Conservation (phyloP, 306 rosid genomes). For the Trifolium repens region DNA sequence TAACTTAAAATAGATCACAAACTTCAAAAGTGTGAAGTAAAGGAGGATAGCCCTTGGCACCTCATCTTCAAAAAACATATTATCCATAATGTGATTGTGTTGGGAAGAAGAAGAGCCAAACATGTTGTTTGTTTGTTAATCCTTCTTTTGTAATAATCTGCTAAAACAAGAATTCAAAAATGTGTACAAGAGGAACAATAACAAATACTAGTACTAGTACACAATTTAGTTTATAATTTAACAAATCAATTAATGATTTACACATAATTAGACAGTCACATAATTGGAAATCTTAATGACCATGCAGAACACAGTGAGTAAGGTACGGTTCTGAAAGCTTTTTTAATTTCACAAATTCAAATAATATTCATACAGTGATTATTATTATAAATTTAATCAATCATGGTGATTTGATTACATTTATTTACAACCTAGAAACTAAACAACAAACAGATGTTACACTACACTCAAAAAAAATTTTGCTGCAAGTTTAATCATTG, state of each 20-base stretch:
- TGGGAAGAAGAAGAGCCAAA: not conserved
- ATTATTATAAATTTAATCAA: not conserved
- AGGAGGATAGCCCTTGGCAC: not conserved
- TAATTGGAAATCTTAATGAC: constrained; percentile 3
- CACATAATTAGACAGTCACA: not conserved
- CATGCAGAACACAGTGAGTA: not conserved
- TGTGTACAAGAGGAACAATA: not conserved
- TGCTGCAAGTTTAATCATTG: not conserved
- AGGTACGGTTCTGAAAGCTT: not conserved
- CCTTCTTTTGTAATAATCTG: constrained; percentile 40
- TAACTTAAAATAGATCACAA: too few species aligned
- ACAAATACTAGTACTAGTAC: not conserved
- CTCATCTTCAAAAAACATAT: not conserved
- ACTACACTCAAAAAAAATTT: too few species aligned
- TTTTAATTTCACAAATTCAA: not conserved
- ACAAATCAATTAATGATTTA: not conserved
- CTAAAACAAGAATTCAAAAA: not conserved
- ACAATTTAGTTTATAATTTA: not conserved
- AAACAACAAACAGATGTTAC: too few species aligned
- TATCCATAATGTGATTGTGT: not conserved
- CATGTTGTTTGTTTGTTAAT: not conserved
- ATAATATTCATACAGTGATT: not conserved
- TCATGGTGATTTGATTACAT: not conserved
- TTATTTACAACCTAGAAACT: too few species aligned
- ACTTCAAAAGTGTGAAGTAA: too few species aligned